phyloP scores from a whole-genome alignment of 2,329 filamentous ascomycete species.

The Verticillium dahliae region DNA sequence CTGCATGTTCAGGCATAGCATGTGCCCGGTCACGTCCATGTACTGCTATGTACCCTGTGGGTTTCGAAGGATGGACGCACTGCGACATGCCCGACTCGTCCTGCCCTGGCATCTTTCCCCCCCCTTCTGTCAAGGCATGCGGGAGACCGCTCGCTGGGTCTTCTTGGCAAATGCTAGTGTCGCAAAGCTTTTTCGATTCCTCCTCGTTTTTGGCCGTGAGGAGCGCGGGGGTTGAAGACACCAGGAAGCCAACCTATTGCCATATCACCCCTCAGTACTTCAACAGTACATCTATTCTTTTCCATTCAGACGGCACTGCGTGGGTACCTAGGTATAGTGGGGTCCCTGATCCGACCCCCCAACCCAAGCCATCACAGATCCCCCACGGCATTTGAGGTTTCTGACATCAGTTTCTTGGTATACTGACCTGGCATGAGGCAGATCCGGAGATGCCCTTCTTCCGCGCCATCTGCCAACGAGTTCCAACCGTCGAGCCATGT shows the following conservation, averaged over 20 bases:
- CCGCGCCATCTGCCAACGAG: background rate
- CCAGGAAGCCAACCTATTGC: background rate
- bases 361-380: background rate
- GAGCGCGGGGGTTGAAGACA: background rate
- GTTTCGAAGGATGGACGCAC: background rate
- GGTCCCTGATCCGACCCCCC: background rate
- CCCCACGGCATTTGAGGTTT: background rate
- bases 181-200: conserved; percentile 2
- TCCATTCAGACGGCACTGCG: background rate
- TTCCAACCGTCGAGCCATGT: background rate
- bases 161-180: background rate
- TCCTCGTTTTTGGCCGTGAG: background rate
- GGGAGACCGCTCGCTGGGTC: background rate
- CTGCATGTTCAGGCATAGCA: background rate
- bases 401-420: background rate
- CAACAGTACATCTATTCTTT: background rate
- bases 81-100: background rate
- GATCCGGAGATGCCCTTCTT: background rate
- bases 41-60: background rate
- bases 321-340: background rate
- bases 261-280: background rate
- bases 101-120: background rate
- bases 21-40: background rate
- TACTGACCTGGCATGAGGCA: background rate
- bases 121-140: background rate